Evolutionary conservation across 1,284 basidiomycete species (phyloP).

Genomic region (Malassezia sympodialis): DNA sequence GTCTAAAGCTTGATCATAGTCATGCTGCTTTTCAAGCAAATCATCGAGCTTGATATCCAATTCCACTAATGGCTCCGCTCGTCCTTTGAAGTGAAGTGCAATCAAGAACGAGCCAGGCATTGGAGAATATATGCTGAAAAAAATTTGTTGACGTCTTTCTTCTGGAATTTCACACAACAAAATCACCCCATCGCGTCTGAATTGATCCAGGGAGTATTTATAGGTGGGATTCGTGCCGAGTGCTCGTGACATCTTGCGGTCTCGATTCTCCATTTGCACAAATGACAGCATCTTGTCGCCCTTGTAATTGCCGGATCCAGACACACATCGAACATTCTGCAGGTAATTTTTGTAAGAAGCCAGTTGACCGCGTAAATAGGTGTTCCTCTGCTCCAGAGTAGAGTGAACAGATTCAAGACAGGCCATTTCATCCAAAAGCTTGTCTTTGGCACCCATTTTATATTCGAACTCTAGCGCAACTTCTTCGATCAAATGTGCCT

Average conservation of each 20-base stretch:
- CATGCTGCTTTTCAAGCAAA: slow-evolving; percentile 94
- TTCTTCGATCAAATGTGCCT: slow-evolving; percentile 92
- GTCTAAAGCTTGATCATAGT: slow-evolving; percentile 88
- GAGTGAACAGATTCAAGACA: slow-evolving; percentile 92
- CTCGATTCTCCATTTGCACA: background rate
- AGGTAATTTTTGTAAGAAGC: slow-evolving; percentile 99
- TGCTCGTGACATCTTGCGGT: background rate
- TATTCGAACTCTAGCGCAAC: slow-evolving; percentile 88
- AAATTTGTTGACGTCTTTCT: slow-evolving; percentile 83
- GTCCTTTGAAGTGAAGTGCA: slow-evolving; percentile 92
- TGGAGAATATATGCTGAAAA: slow-evolving; percentile 95
- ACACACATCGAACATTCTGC: slow-evolving; percentile 68
- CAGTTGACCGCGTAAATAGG: slow-evolving; percentile 85
- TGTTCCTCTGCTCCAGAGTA: slow-evolving; percentile 98
- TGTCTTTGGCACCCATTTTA: slow-evolving; percentile 89
- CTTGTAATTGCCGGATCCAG: background rate
- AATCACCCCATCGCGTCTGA: slow-evolving; percentile 87
- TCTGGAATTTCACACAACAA: slow-evolving; percentile 97
- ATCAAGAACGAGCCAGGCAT: slow-evolving; percentile 98
- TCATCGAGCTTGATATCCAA: slow-evolving; percentile 99
- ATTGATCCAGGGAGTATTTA: background rate
- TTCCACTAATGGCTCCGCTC: slow-evolving; percentile 98
- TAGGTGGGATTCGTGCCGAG: background rate
- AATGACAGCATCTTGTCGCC: background rate
- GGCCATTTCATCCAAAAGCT: slow-evolving; percentile 82